These are phyloP conservation scores for Pseudogymnoascus sp. DNA, from an alignment of 2,329 filamentous ascomycete species.

Conservation along the genomic window DNA sequence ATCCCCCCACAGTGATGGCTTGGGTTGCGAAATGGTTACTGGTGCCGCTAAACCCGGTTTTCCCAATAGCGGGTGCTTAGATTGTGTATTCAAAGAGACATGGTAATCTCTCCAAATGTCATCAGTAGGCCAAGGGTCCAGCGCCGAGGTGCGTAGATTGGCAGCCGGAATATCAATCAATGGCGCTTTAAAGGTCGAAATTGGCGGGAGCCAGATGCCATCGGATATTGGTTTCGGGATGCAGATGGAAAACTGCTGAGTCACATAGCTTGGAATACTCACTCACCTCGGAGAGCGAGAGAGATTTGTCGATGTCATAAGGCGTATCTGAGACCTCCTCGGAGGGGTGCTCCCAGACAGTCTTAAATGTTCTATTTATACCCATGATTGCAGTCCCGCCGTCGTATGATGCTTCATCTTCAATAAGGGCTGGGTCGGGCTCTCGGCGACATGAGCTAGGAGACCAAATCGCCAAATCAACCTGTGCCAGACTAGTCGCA, in stretches of 20 bases:
- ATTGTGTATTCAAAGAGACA: not conserved
- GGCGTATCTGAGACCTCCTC: not conserved
- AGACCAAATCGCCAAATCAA: not conserved
- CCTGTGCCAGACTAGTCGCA: not conserved
- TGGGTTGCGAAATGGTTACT: not conserved
- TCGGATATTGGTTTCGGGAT: not conserved
- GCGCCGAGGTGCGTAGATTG: not conserved
- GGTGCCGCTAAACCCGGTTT: not conserved
- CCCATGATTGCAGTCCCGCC: not conserved
- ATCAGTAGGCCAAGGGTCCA: not conserved
- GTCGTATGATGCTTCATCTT: not conserved
- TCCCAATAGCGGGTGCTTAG: not conserved
- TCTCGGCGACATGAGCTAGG: not conserved
- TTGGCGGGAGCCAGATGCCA: not conserved
- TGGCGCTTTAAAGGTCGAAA: not conserved
- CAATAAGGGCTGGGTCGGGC: not conserved
- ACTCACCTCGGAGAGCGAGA: not conserved
- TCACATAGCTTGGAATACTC: not conserved
- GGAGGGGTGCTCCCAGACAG: not conserved
- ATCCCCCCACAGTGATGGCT: not conserved
- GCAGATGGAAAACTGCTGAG: not conserved
- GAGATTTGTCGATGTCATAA: not conserved
- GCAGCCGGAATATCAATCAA: not conserved
- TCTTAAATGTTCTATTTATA: not conserved
- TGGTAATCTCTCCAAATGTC: not conserved